phyloP scores from a whole-genome alignment of 1,139 yeast genomes.

The Entelexis sorbosivorans region DNA sequence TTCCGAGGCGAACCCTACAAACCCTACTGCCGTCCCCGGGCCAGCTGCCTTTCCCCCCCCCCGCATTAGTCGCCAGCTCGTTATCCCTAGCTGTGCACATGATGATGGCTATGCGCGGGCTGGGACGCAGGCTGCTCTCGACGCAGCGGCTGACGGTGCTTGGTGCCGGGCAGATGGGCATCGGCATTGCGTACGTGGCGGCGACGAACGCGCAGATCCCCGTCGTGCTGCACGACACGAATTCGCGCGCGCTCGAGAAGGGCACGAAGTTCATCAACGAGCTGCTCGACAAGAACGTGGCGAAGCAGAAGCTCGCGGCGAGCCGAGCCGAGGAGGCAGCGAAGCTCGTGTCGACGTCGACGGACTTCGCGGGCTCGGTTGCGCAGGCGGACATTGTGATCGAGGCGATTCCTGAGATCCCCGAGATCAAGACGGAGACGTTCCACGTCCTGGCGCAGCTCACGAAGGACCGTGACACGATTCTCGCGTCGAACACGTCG shows the following conservation, averaged over 20 bases:
- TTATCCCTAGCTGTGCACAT: not conserved
- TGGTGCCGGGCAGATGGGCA: constrained; percentile 38
- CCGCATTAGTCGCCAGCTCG: too few relatives aligned
- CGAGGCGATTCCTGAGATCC: constrained; percentile 39
- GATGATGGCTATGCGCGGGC: not conserved
- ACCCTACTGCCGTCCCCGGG: too few relatives aligned
- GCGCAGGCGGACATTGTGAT: constrained; percentile 33
- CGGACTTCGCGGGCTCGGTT: constrained; percentile 27
- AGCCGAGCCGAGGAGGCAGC: constrained; percentile 29
- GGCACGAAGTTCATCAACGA: constrained; percentile 32
- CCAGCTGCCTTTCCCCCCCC: too few relatives aligned
- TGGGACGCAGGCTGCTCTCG: constrained; percentile 8
- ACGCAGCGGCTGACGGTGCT: constrained; percentile 29
- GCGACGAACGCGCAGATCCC: constrained; percentile 34
- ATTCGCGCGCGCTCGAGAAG: constrained; percentile 29
- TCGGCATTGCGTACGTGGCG: constrained; percentile 38
- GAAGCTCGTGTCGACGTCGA: constrained; percentile 26
- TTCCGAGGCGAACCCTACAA: too few relatives aligned
- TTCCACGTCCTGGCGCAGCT: constrained; percentile 31
- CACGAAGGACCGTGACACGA: constrained; percentile 27
- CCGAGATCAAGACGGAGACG: constrained; percentile 31
- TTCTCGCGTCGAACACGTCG: constrained; percentile 38
- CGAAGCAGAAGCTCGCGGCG: constrained; percentile 31
- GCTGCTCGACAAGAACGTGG: constrained; percentile 32
- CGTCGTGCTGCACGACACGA: constrained; percentile 32